These are phyloP conservation scores for Pichia cabralensis DNA, from an alignment of 805 yeast genomes.

Conservation along the genomic window DNA sequence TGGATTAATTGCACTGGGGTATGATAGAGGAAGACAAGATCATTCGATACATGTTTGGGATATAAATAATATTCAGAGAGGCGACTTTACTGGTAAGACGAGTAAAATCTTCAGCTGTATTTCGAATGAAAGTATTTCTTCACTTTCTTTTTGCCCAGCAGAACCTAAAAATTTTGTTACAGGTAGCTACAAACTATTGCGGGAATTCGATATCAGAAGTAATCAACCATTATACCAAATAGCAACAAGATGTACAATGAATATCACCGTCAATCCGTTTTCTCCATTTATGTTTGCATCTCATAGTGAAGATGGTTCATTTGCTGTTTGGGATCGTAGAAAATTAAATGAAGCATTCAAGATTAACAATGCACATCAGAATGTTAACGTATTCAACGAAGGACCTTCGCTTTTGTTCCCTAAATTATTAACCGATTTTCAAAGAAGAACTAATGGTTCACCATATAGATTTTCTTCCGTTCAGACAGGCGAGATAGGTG, in stretches of 20 bases:
- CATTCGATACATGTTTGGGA: slow-evolving; percentile 76
- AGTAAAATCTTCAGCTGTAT: slow-evolving; percentile 46
- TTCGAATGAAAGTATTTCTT: slow-evolving; percentile 65
- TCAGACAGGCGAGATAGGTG: slow-evolving; percentile 64
- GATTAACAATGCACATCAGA: slow-evolving; percentile 4
- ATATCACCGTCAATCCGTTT: slow-evolving; percentile 60
- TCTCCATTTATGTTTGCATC: slow-evolving; percentile 61
- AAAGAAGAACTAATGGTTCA: slow-evolving; percentile 47
- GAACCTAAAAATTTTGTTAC: slow-evolving; percentile 47
- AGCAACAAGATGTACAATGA: slow-evolving; percentile 64
- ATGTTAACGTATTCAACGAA: slow-evolving; percentile 27
- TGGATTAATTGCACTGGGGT: slow-evolving; percentile 65
- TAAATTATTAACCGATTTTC: slow-evolving; percentile 50
- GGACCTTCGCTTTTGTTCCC: slow-evolving; percentile 48
- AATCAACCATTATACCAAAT: slow-evolving; percentile 61
- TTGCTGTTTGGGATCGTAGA: slow-evolving; percentile 76
- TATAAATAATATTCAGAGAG: slow-evolving; percentile 25
- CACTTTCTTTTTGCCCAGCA: slow-evolving; percentile 57
- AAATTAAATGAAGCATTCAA: slow-evolving; percentile 29
- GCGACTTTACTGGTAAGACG: slow-evolving; percentile 40
- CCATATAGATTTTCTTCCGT: slow-evolving; percentile 62
- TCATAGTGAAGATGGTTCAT: slow-evolving; percentile 72
- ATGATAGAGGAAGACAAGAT: slow-evolving; percentile 70
- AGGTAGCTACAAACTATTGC: slow-evolving; percentile 65
- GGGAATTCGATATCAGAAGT: slow-evolving; percentile 68